Evolutionary conservation across 768 basidiomycete species (phyloP).

Genomic region (Lentinus brumalis): DNA sequence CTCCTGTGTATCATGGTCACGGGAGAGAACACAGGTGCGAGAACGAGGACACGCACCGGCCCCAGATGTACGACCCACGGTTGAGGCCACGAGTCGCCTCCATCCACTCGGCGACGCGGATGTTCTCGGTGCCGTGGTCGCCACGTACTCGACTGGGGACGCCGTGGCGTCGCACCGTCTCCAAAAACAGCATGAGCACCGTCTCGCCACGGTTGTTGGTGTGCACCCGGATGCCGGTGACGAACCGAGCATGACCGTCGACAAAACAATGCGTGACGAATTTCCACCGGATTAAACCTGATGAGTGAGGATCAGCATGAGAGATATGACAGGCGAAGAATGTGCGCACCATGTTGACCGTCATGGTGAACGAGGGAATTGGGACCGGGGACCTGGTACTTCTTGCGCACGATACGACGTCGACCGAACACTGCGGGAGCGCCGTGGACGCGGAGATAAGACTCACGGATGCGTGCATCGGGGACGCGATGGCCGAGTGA

Average conservation of each 20-base stretch:
- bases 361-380: constrained; percentile 30
- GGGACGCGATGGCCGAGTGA: constrained; percentile 2
- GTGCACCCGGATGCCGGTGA: constrained; percentile 36
- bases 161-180: constrained; percentile 27
- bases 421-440: constrained; percentile 4
- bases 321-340: not conserved
- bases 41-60: constrained; percentile 10
- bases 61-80: constrained; percentile 34
- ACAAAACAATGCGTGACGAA: constrained; percentile 28
- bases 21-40: not conserved
- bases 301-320: too few relatives aligned
- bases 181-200: constrained; percentile 36
- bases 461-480: not conserved
- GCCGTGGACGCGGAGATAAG: constrained; percentile 1
- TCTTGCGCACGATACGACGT: constrained; percentile 1
- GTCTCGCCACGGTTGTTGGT: constrained; percentile 42
- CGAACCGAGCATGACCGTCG: constrained; percentile 27
- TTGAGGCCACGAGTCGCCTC: constrained; percentile 33
- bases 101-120: constrained; percentile 36
- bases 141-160: constrained; percentile 35
- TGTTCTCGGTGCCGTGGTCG: constrained; percentile 44
- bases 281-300: constrained; percentile 24
- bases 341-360: constrained; percentile 23
- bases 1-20: constrained; percentile 22
- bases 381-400: constrained; percentile 24